Conservation (phyloP, 192 early-diverging fungal species). For the Linnemannia zychae region DNA sequence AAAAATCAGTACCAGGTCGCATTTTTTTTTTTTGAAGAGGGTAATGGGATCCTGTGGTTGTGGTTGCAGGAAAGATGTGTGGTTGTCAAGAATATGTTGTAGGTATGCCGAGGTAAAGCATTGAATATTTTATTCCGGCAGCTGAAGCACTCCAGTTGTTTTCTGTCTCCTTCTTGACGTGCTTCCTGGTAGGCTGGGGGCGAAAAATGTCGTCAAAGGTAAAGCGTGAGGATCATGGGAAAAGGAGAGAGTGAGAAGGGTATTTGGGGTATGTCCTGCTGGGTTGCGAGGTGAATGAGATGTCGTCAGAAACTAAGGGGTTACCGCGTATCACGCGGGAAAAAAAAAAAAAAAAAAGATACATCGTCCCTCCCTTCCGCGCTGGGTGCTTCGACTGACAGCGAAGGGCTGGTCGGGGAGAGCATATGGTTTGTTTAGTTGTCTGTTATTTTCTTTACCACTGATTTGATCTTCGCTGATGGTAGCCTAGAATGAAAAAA, state of each 20-base stretch:
- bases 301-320: not conserved
- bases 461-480: conserved; percentile 49
- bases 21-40: not conserved
- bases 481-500: conserved; percentile 23
- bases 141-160: too few relatives aligned
- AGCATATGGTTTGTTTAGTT: not conserved
- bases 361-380: too few relatives aligned
- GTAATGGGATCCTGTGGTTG: not conserved
- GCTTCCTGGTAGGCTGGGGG: not conserved
- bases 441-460: conserved; percentile 13
- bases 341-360: not conserved
- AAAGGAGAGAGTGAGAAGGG: not conserved
- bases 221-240: not conserved
- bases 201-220: not conserved
- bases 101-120: not conserved
- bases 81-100: not conserved
- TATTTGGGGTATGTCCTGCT: not conserved
- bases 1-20: not conserved
- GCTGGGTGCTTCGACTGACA: not conserved
- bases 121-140: too few relatives aligned
- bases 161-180: not conserved
- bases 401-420: not conserved
- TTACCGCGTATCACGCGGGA: not conserved
- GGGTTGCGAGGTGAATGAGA: not conserved
- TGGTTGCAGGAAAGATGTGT: not conserved